Conservation (phyloP, 352 stramenopile species). For the Pythium myriotylum region DNA sequence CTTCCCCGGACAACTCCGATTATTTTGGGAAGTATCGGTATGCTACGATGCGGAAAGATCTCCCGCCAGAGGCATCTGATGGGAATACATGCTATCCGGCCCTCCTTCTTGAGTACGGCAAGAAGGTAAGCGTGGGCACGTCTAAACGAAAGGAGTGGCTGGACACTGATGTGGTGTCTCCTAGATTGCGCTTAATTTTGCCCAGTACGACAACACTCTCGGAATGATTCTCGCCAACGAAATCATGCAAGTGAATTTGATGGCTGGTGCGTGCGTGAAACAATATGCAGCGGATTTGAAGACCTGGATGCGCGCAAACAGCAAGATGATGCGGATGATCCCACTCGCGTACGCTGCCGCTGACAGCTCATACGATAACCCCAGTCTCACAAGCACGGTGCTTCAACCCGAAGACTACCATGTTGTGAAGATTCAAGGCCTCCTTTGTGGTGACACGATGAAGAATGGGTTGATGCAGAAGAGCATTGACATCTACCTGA, state of each 20-base stretch:
- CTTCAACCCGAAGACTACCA: constrained; percentile 70
- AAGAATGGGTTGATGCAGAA: constrained; percentile 73
- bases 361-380: constrained; percentile 66
- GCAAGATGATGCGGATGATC: constrained; percentile 78
- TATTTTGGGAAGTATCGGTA: constrained; percentile 90
- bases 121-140: constrained; percentile 61
- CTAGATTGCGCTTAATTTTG: constrained; percentile 85
- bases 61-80: constrained; percentile 45
- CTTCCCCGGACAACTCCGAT: constrained; percentile 74
- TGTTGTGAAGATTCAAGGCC: constrained; percentile 74
- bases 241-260: constrained; percentile 84
- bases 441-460: constrained; percentile 86
- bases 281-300: constrained; percentile 84
- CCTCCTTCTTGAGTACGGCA: constrained; percentile 82
- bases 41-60: constrained; percentile 39
- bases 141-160: too few relatives aligned
- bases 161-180: too few relatives aligned
- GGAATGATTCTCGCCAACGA: constrained; percentile 86
- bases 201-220: constrained; percentile 85
- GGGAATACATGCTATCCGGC: constrained; percentile 81
- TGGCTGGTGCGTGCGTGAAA: constrained; percentile 78
- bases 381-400: constrained; percentile 39
- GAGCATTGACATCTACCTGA: constrained; percentile 88
- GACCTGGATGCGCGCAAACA: constrained; percentile 86
- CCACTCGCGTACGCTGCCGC: constrained; percentile 79